Evolutionary conservation across 2,329 filamentous ascomycete species (phyloP), one percentile per base, ranked within the genome.

Genomic region (Colletotrichum sp.): DNA sequence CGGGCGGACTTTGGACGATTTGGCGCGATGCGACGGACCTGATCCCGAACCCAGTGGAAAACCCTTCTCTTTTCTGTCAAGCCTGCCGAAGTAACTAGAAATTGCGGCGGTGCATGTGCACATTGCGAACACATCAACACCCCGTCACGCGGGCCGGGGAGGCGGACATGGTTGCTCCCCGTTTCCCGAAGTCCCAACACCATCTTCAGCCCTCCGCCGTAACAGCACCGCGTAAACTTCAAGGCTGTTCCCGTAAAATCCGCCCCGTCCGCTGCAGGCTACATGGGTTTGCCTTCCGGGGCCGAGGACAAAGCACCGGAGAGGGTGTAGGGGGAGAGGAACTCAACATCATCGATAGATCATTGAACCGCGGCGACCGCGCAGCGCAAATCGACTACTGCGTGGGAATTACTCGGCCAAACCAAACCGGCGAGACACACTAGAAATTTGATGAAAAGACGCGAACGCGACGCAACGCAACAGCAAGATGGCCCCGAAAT

Each of bases 131-230:
- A 60, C 21, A 66, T 52, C 43, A 36, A 57, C 48, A 61, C 55
- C 32, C 38, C 64, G n/a, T 52, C 34, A 16, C 21, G 60, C 60
- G 21, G 64, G 43, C 28, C 71, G 36, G 70, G 43, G 61, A 43
- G 28, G 34, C 74, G 65, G 70, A 69, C 74, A 74, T 76, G 74
- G 74, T 66, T 68, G 34, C 66, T 68, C 70, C 73, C 73, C 73
- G 73, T 74, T 21, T 65, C 26, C 68, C 68, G 68, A 71, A 32
- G 28, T 21, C 43, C 43, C 43, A 15, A 36, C 60, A 65, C 12
- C 28, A 70, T 24, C 30, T 58, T 26, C 16, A 32, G 21, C 55
- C 30, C 36, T 48, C 63, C 57, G 30, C 43, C 65, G 15, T 57
- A 43, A n/a, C 8, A 26, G 30, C 28, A 66, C 36, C 24, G 26